phyloP scores from a whole-genome alignment of 129 eudicot species.

The Flaveria sonorensis region DNA sequence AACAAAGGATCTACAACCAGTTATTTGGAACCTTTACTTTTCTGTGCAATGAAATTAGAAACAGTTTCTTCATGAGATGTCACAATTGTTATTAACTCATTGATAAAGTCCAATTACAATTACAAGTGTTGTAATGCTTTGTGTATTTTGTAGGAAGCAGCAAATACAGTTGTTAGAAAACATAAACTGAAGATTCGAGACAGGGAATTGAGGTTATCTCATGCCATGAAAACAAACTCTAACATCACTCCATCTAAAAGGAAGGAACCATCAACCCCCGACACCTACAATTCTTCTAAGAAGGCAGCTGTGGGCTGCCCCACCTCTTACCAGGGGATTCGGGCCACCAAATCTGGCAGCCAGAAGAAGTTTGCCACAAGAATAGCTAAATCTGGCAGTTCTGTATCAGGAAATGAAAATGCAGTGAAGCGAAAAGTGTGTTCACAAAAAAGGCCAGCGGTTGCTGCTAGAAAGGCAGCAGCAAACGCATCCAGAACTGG shows the following conservation, averaged over 20 bases:
- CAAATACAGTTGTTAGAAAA: conserved; percentile 41
- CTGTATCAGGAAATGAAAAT: conserved; percentile 28
- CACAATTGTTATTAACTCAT: not conserved
- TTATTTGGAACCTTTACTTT: not conserved
- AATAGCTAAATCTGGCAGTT: conserved; percentile 12
- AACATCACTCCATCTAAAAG: conserved; percentile 30
- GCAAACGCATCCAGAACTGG: conserved; percentile 33
- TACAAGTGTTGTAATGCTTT: not conserved
- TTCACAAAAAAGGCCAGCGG: conserved; percentile 43
- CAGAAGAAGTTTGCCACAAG: conserved; percentile 42
- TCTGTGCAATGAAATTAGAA: not conserved
- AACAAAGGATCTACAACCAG: not conserved
- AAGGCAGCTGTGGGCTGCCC: conserved; percentile 25
- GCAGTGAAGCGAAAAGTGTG: conserved; percentile 40
- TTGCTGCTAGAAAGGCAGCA: conserved; percentile 43
- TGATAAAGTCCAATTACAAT: too few species aligned
- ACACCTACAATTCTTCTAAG: conserved; percentile 20
- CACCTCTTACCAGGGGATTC: conserved; percentile 42
- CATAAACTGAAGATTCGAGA: conserved; percentile 46
- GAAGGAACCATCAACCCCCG: conserved; percentile 24
- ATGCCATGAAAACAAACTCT: conserved; percentile 40
- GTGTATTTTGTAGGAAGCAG: conserved; percentile 40
- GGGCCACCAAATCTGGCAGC: conserved; percentile 42
- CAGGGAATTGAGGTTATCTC: conserved; percentile 45
- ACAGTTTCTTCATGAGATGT: too few species aligned